phyloP scores from a whole-genome alignment of 2,329 filamentous ascomycete species.

The Zymoseptoria brevis region DNA sequence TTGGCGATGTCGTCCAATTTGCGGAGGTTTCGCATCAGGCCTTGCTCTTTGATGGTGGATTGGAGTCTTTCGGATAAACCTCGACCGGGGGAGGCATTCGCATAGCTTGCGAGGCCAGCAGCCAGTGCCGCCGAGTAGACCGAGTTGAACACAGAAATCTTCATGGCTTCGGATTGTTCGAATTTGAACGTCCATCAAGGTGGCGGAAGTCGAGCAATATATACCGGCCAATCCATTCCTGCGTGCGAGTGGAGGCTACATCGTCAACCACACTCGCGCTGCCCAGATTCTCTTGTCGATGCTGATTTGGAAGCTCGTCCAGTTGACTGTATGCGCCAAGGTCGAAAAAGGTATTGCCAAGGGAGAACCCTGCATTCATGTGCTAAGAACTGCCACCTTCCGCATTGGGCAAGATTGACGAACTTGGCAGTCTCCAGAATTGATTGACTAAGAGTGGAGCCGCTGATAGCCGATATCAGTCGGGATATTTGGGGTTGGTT shows the following conservation, averaged over 20 bases:
- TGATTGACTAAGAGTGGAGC: neutral
- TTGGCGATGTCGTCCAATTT: constrained; percentile 48
- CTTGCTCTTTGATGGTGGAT: constrained; percentile 21
- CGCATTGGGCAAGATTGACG: neutral
- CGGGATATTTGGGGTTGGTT: neutral
- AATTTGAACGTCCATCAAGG: neutral
- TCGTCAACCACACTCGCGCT: neutral
- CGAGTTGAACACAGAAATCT: neutral
- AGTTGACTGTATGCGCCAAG: neutral
- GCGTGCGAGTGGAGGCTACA: neutral
- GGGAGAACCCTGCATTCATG: neutral
- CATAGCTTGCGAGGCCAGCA: neutral
- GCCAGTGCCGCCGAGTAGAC: neutral
- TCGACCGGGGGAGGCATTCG: neutral
- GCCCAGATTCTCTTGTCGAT: neutral
- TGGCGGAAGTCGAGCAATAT: neutral
- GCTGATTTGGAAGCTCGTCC: neutral
- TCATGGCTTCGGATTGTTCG: neutral
- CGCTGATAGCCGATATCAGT: neutral
- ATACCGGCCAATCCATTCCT: neutral
- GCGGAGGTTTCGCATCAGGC: constrained; percentile 48
- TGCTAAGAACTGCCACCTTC: neutral
- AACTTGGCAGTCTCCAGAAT: neutral
- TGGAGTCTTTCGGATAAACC: constrained; percentile 9
- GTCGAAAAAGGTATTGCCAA: neutral